Evolutionary conservation across 2,329 filamentous ascomycete species (phyloP).

Genomic region (Cordyceps cicadae): DNA sequence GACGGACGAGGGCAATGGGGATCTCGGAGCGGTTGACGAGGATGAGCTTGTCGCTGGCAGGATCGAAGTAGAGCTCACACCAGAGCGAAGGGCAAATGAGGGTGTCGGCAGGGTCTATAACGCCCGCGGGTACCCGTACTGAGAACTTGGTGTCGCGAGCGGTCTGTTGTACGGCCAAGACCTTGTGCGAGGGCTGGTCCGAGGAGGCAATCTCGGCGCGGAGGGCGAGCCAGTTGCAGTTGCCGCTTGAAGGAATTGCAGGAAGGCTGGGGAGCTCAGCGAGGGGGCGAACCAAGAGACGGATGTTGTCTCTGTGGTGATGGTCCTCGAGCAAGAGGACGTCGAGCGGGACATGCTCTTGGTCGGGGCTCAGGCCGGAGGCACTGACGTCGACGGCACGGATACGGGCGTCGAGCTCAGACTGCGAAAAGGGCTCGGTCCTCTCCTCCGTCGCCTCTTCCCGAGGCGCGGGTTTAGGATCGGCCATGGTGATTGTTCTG

Average conservation of each 20-base stretch:
- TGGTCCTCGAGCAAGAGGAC: conserved; percentile 42
- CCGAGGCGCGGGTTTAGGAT: conserved; percentile 32
- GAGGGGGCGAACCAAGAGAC: conserved; percentile 48
- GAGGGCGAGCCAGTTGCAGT: conserved; percentile 48
- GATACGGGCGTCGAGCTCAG: conserved; percentile 45
- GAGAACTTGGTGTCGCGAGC: conserved; percentile 52
- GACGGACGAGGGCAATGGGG: conserved; percentile 40
- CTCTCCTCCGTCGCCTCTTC: conserved; percentile 39
- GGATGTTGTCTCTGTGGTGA: conserved; percentile 47
- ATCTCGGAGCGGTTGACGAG: conserved; percentile 47
- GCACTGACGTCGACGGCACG: conserved; percentile 36
- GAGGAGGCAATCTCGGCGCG: conserved; percentile 45
- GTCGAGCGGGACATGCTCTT: conserved; percentile 44
- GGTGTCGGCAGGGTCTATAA: conserved; percentile 32
- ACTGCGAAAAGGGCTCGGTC: conserved; percentile 51
- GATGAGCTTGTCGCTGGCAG: conserved; percentile 49
- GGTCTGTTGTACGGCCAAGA: conserved; percentile 53
- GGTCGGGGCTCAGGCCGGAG: conserved; percentile 25
- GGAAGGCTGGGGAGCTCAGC: conserved; percentile 44
- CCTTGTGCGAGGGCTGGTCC: conserved; percentile 46
- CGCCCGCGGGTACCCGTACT: conserved; percentile 49
- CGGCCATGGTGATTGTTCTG: conserved; percentile 33
- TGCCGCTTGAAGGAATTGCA: conserved; percentile 47
- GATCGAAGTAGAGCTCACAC: conserved; percentile 54
- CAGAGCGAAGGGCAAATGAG: conserved; percentile 41